These are phyloP conservation scores for Actinidia arguta DNA, from an alignment of 179 eudicot species.

Conservation along the genomic window DNA sequence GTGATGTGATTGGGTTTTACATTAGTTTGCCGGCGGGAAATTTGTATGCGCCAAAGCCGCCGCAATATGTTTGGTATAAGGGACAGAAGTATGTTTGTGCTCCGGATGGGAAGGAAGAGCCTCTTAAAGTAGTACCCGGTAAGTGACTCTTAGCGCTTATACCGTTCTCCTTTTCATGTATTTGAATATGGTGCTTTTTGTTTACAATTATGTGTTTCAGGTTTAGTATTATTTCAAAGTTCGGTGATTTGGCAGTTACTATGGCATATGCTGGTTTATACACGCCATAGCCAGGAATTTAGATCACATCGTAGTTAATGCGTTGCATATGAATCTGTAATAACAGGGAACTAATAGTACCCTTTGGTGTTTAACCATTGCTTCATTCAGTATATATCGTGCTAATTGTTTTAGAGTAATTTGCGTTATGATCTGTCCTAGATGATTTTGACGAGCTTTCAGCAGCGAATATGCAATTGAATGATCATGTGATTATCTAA, in stretches of 20 bases:
- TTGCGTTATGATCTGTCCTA: no score
- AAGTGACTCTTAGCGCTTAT: conserved; percentile 26
- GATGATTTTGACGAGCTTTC: no score
- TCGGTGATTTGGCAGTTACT: background rate
- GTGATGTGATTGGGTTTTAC: conserved; percentile 95
- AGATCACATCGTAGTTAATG: no score
- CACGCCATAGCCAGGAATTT: no score
- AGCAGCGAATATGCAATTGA: no score
- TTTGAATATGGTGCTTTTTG: conserved; percentile 6
- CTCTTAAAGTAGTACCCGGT: conserved; percentile 82
- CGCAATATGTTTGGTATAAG: conserved; percentile 73
- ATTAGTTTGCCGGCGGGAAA: conserved; percentile 86
- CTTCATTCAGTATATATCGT: no score
- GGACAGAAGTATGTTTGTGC: conserved; percentile 86
- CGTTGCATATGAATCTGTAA: no score
- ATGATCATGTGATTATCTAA: no score
- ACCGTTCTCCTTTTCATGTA: background rate
- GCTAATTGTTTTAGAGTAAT: no score
- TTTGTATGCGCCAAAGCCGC: conserved; percentile 68
- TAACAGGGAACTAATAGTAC: no score
- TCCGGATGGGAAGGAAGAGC: conserved; percentile 79
- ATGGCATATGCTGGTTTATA: no score
- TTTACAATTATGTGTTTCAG: background rate
- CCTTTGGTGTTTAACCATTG: no score
- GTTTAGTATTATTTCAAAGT: background rate